phyloP scores from a whole-genome alignment of 768 basidiomycete genomes.

The Lentinula lateritia region DNA sequence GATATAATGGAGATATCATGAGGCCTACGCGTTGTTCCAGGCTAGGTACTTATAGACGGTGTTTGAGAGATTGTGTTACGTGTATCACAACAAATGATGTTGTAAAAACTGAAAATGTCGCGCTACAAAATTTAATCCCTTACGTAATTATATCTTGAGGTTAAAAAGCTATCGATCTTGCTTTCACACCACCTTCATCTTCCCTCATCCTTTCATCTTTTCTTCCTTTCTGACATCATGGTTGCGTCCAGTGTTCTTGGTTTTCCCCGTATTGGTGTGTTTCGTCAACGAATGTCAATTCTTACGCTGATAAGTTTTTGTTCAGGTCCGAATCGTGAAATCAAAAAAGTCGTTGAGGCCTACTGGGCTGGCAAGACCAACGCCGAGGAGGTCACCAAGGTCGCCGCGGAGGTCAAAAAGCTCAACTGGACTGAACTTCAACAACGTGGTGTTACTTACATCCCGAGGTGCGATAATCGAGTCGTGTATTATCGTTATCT shows the following conservation, averaged over 20 bases:
- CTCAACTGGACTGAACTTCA: constrained; percentile 62
- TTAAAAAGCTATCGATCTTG: neutral
- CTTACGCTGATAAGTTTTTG: neutral
- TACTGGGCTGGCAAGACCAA: constrained; percentile 73
- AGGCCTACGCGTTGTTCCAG: too few species aligned
- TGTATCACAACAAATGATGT: neutral
- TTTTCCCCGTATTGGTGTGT: constrained; percentile 60
- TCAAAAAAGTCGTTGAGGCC: constrained; percentile 77
- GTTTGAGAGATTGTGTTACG: too few species aligned
- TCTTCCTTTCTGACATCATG: constrained; percentile 23
- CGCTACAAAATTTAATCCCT: neutral
- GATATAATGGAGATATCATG: too few species aligned
- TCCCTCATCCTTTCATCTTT: neutral
- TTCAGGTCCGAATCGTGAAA: constrained; percentile 64
- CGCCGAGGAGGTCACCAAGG: constrained; percentile 60
- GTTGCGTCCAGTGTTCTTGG: constrained; percentile 60
- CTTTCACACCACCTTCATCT: neutral
- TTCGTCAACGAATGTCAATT: neutral
- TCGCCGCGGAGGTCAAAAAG: constrained; percentile 61
- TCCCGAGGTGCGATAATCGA: constrained; percentile 51
- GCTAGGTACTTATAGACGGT: too few species aligned
- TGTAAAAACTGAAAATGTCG: neutral
- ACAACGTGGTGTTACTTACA: constrained; percentile 59
- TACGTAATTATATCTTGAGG: neutral
- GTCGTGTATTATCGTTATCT: constrained; percentile 11